Evolutionary conservation across 2,329 filamentous ascomycete genomes (phyloP).

Genomic region (Fusarium oligoseptatum): DNA sequence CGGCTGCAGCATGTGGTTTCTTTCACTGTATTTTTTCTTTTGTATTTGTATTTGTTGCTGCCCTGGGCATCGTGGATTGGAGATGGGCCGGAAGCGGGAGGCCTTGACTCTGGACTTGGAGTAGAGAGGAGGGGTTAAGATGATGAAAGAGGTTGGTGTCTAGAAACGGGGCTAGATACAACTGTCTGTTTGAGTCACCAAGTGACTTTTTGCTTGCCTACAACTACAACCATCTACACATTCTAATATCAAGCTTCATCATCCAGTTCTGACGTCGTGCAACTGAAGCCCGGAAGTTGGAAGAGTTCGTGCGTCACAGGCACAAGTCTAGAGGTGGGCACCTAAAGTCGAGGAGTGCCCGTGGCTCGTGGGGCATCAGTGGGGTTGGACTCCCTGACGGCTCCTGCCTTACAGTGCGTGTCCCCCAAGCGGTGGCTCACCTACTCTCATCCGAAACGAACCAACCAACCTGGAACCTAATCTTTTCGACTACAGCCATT

Average conservation of each 20-base stretch:
- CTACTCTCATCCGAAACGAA: slow-evolving; percentile 38
- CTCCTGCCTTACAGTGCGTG: slow-evolving; percentile 37
- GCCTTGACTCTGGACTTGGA: neutral
- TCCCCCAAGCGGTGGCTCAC: slow-evolving; percentile 8
- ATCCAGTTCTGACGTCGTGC: neutral
- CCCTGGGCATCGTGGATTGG: neutral
- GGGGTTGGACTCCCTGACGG: slow-evolving; percentile 24
- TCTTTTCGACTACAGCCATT: slow-evolving; percentile 27
- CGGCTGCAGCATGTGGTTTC: slow-evolving; percentile 2
- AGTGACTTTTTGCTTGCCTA: neutral
- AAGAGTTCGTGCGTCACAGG: slow-evolving; percentile 34
- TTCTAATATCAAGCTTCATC: neutral
- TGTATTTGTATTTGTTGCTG: neutral
- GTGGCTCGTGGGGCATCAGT: slow-evolving; percentile 36
- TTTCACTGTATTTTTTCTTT: neutral
- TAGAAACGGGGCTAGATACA: neutral
- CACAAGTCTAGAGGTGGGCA: slow-evolving; percentile 12
- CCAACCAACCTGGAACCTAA: slow-evolving; percentile 36
- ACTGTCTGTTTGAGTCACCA: neutral
- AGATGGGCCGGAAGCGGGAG: neutral
- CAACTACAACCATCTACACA: neutral
- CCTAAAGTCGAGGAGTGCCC: neutral
- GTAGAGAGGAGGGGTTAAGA: neutral
- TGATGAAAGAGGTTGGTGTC: neutral
- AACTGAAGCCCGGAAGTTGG: slow-evolving; percentile 10